A percentile compares a stretch with the other conserved stretches of the same genome.
Evolutionary conservation across 2,329 filamentous ascomycete genomes (phyloP).

Genomic region (Didymella pinodella): DNA sequence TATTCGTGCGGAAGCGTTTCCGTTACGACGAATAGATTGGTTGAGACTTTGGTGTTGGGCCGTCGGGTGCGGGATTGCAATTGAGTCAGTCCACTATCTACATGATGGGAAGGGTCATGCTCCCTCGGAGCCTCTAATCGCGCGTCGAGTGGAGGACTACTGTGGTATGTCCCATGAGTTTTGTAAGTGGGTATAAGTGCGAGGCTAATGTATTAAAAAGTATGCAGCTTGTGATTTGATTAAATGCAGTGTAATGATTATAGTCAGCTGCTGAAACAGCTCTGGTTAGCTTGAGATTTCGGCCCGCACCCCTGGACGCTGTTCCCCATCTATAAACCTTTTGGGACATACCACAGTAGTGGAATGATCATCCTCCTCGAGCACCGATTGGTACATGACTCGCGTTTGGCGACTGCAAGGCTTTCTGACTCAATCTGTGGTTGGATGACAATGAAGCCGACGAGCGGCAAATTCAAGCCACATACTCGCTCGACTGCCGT

Average conservation of each 20-base stretch:
- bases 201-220: no score
- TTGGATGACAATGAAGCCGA: not conserved
- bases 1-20: not conserved
- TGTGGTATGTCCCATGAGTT: no score
- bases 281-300: no score
- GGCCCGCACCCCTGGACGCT: no score
- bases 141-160: not conserved
- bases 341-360: no score
- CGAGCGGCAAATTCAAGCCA: not conserved
- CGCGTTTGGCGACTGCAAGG: not conserved
- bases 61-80: not conserved
- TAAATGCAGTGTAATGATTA: no score
- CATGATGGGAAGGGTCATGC: not conserved
- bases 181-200: no score
- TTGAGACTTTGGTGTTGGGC: not conserved
- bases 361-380: not conserved
- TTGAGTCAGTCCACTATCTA: slow-evolving; percentile 1
- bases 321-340: no score
- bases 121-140: slow-evolving; percentile 1
- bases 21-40: not conserved
- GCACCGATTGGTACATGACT: not conserved
- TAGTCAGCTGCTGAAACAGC: no score
- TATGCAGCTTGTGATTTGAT: no score
- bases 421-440: not conserved
- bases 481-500: not conserved